Conservation (phyloP, 441 rosid genomes). For the Monsonia emarginata region DNA sequence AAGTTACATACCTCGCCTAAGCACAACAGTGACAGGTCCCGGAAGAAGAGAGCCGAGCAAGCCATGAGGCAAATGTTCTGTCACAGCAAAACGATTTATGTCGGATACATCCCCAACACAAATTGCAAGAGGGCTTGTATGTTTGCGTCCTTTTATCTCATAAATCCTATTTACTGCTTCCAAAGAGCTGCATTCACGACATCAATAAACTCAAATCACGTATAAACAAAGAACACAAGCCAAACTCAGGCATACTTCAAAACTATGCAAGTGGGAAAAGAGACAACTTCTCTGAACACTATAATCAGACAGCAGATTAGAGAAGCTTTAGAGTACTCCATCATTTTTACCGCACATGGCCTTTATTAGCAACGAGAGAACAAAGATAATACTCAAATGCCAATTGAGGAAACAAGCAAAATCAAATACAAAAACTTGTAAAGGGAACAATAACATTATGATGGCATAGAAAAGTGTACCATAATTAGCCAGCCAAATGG, state of each 20-base stretch:
- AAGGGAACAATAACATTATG: background rate
- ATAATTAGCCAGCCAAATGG: background rate
- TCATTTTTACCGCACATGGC: background rate
- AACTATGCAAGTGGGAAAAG: background rate
- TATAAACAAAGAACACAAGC: background rate
- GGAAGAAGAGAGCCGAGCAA: conserved; percentile 75
- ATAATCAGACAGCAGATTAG: background rate
- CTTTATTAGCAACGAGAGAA: background rate
- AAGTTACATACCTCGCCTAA: conserved; percentile 50
- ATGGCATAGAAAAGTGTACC: background rate
- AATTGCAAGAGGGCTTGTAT: conserved; percentile 79
- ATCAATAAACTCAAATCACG: background rate
- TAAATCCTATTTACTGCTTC: conserved; percentile 72
- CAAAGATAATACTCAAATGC: background rate
- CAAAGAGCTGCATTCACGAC: conserved; percentile 38
- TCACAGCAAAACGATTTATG: conserved; percentile 50
- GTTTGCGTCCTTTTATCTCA: conserved; percentile 77
- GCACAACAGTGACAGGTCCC: conserved; percentile 71
- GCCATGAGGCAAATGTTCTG: conserved; percentile 67
- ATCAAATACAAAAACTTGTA: background rate
- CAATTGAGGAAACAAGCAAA: no score
- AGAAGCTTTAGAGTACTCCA: background rate
- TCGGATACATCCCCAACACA: conserved; percentile 78
- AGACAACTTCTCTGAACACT: background rate
- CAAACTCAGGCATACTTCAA: background rate